Percentiles rank a stretch among this genome's conserved stretches.
These are phyloP conservation scores for Boletus pseudopeckii DNA, from an alignment of 768 basidiomycete genomes.

Conservation along the genomic window DNA sequence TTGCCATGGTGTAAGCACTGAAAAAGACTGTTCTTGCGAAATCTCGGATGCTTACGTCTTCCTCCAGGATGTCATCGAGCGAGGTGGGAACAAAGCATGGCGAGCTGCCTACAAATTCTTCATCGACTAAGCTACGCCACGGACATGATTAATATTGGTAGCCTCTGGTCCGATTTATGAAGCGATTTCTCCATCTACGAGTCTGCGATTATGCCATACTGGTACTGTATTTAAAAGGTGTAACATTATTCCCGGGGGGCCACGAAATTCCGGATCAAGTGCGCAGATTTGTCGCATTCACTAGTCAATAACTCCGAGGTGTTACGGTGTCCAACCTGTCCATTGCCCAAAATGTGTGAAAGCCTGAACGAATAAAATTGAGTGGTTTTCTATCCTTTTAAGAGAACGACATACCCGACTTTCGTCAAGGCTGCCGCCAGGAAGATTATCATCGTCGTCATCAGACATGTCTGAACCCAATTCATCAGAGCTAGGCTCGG, in stretches of 20 bases:
- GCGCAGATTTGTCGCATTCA: neutral
- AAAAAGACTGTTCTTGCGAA: neutral
- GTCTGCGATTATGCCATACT: neutral
- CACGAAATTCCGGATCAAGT: neutral
- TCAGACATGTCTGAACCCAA: too few relatives aligned
- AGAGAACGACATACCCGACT: too few relatives aligned
- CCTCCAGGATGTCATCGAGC: constrained; percentile 58
- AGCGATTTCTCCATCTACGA: neutral
- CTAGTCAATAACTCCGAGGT: neutral
- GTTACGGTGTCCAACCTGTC: too few relatives aligned
- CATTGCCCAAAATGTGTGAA: too few relatives aligned
- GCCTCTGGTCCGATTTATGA: neutral
- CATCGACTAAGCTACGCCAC: constrained; percentile 14
- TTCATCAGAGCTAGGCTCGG: too few relatives aligned
- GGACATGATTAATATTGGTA: neutral
- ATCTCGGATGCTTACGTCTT: constrained; percentile 1
- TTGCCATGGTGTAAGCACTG: constrained; percentile 53
- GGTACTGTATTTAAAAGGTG: constrained; percentile 4
- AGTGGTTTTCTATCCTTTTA: too few relatives aligned
- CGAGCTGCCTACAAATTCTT: constrained; percentile 38
- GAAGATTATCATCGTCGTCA: too few relatives aligned
- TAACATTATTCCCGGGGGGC: neutral
- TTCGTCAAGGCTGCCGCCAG: too few relatives aligned
- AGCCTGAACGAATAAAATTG: too few relatives aligned
- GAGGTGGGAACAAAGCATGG: constrained; percentile 55